Percentiles rank a stretch among this genome's conserved stretches.
Conservation (phyloP, 2,329 filamentous ascomycete genomes). For the Sporothrix curviconia region DNA sequence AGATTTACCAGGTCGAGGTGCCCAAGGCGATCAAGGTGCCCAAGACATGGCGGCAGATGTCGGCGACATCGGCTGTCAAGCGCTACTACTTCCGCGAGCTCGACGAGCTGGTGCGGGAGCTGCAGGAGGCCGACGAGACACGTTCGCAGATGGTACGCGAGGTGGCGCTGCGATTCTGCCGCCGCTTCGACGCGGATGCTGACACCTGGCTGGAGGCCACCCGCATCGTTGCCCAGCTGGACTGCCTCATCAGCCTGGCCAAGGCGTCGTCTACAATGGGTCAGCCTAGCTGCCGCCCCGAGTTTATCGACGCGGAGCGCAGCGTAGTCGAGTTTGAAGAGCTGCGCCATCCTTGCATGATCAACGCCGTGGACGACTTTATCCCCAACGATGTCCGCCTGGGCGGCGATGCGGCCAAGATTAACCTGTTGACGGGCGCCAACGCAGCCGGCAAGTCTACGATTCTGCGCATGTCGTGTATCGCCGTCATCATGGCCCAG, state of each 20-base stretch:
- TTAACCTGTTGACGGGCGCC: conserved; percentile 87
- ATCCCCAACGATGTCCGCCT: conserved; percentile 92
- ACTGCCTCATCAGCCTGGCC: conserved; percentile 89
- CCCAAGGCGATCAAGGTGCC: conserved; percentile 82
- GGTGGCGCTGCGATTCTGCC: conserved; percentile 74
- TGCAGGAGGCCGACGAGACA: conserved; percentile 91
- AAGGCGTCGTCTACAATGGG: conserved; percentile 80
- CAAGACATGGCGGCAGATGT: conserved; percentile 91
- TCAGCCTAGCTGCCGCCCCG: conserved; percentile 78
- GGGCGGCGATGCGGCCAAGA: conserved; percentile 73
- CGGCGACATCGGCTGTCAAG: conserved; percentile 81
- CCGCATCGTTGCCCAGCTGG: conserved; percentile 82
- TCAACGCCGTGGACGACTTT: conserved; percentile 82
- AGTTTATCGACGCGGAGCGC: conserved; percentile 78
- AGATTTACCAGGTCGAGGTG: conserved; percentile 92
- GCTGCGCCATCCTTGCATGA: conserved; percentile 90
- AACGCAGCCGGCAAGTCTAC: conserved; percentile 98
- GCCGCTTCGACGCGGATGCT: conserved; percentile 83
- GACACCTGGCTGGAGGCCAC: conserved; percentile 81
- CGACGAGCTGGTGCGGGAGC: conserved; percentile 70
- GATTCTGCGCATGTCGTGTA: conserved; percentile 90
- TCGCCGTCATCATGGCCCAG: conserved; percentile 95
- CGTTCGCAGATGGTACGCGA: conserved; percentile 88
- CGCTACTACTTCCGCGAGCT: conserved; percentile 89
- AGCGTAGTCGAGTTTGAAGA: conserved; percentile 89